Base-by-base conservation (phyloP, 1,284 basidiomycete genomes). In the Cutaneotrichosporon mucoides region DNA sequence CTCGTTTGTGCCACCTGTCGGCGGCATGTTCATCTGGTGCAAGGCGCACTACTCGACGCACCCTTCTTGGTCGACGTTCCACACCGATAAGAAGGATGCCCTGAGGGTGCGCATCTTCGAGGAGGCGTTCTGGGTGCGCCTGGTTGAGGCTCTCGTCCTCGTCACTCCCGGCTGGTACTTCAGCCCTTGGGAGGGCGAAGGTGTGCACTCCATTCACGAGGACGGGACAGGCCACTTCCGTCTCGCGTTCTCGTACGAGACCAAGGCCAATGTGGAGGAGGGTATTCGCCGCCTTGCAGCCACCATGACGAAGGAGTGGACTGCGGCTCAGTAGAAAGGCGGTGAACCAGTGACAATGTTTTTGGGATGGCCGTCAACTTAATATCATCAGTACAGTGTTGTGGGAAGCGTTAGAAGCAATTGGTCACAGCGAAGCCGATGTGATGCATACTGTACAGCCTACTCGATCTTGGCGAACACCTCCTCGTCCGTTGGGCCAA, bases 1-100 rank as follows among this genome's bases (percentile, higher is more conserved):
- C 68, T 85, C 83, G 55, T 85, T 88, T 66, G 82, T 87, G 2
- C 84, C 86, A 6, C 87, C 87, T 2, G 44, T 57, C 8, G 68
- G 59, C 5, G 72, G 72, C 61, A 73, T 73, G 72, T 73, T 73
- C 66, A 63, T 78, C 50, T 76, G 68, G 68, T 61, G 57, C 52
- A 61, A 60, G 41, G 63, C 66, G 42, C 59, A 67, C 60, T 69
- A 66, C 56, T 16, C 38, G 38, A 61, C 66, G 40, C 62, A 64
- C 53, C 62, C 65, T 5, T 35, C 37, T 5, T 69, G 62, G 57
- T 50, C 62, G 0, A 50, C 41, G 0, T 60, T 57, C 11, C 55
- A 45, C 6, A 55, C 41, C 5, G 24, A 33, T 4, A 44, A 49
- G 44, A 40, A 43, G 11, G 56, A 47, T 37, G 44, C 12, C 12